Evolutionary conservation across 805 yeast species (phyloP).

Genomic region (Teunomyces lycoperdinae): DNA sequence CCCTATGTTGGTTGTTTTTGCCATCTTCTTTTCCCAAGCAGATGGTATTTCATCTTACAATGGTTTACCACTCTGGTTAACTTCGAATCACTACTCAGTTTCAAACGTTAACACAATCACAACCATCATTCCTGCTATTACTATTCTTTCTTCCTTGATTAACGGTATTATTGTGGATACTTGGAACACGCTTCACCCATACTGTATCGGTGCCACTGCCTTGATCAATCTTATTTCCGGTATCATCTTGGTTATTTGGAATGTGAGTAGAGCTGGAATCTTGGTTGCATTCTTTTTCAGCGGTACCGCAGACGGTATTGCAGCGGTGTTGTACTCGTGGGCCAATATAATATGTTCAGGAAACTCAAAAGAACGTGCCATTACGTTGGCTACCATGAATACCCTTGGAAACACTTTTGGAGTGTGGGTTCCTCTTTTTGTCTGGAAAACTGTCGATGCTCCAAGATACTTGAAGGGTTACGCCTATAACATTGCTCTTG

Average conservation of each 20-base stretch:
- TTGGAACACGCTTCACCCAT: slow-evolving; percentile 21
- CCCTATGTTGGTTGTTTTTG: slow-evolving; percentile 18
- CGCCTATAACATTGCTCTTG: slow-evolving; percentile 16
- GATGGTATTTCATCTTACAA: slow-evolving; percentile 27
- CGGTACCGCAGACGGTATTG: slow-evolving; percentile 21
- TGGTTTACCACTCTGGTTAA: slow-evolving; percentile 18
- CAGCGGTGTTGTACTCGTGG: slow-evolving; percentile 22
- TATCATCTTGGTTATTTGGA: slow-evolving; percentile 21
- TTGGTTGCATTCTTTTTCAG: slow-evolving; percentile 25
- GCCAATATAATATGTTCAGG: slow-evolving; percentile 20
- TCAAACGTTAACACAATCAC: slow-evolving; percentile 48
- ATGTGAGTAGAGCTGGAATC: slow-evolving; percentile 20
- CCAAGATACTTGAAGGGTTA: slow-evolving; percentile 22
- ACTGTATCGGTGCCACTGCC: neutral
- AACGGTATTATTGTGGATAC: slow-evolving; percentile 26
- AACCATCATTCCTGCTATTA: slow-evolving; percentile 55
- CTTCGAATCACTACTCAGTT: slow-evolving; percentile 32
- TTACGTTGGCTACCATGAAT: slow-evolving; percentile 19
- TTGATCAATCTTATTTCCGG: slow-evolving; percentile 18
- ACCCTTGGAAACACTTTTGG: slow-evolving; percentile 20
- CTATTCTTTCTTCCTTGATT: slow-evolving; percentile 20
- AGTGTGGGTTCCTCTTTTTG: slow-evolving; percentile 20
- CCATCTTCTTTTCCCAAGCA: slow-evolving; percentile 31
- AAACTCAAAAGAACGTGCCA: slow-evolving; percentile 20
- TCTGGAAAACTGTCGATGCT: slow-evolving; percentile 21